Conservation (phyloP, 768 basidiomycete species). For the Lactarius indigo region DNA sequence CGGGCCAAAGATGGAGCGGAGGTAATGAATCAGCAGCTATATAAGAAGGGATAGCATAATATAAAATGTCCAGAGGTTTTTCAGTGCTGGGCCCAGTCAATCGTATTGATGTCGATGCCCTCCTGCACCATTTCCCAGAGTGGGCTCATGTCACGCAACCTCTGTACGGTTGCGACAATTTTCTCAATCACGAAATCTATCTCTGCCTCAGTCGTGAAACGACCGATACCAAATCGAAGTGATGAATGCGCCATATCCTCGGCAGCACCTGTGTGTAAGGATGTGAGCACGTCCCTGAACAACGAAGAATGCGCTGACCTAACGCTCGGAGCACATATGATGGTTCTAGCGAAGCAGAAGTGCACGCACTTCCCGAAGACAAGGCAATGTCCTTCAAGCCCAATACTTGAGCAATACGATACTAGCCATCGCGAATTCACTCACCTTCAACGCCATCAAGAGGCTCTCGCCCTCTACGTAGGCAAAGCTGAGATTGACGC, state of each 20-base stretch:
- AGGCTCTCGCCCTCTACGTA: constrained; percentile 98
- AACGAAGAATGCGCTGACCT: constrained; percentile 42
- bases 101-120: constrained; percentile 92
- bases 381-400: constrained; percentile 83
- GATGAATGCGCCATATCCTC: constrained; percentile 99
- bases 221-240: constrained; percentile 93
- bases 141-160: constrained; percentile 94
- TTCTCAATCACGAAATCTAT: constrained; percentile 90
- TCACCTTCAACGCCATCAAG: constrained; percentile 94
- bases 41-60: not conserved
- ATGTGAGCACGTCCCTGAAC: constrained; percentile 8
- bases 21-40: not conserved
- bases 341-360: constrained; percentile 96
- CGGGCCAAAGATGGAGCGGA: not conserved
- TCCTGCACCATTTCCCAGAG: constrained; percentile 99
- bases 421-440: constrained; percentile 17
- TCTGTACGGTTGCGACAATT: constrained; percentile 82
- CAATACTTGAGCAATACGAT: not conserved
- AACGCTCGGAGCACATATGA: constrained; percentile 97
- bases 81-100: constrained; percentile 84
- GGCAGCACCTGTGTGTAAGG: constrained; percentile 61
- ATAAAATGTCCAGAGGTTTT: not conserved
- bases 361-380: constrained; percentile 97
- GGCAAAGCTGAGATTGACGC: constrained; percentile 91
- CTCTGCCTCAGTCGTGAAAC: constrained; percentile 97